Percentiles rank a stretch among this genome's conserved stretches.
Conservation (phyloP, 805 yeast genomes). For the Zygosaccharomyces bisporus region DNA sequence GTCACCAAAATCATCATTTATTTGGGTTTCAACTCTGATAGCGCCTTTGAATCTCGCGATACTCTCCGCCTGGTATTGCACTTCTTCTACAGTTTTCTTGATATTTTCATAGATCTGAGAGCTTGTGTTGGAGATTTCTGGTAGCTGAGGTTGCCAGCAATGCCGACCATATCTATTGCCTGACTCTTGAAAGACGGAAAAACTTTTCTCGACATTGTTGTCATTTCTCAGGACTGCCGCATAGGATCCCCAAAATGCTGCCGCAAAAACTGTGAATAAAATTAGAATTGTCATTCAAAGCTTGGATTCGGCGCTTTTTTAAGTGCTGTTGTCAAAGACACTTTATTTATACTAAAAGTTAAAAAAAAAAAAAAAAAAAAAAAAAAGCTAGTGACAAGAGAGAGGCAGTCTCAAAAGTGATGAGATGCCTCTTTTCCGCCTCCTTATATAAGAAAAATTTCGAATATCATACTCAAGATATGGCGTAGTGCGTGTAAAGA, state of each 20-base stretch:
- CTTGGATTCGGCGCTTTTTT: not conserved
- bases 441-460: slow-evolving; percentile 5
- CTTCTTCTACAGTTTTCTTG: slow-evolving; percentile 1
- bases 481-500: not conserved
- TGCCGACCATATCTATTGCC: not conserved
- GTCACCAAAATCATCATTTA: slow-evolving; percentile 8
- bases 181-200: not conserved
- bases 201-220: not conserved
- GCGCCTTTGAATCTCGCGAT: slow-evolving; percentile 5
- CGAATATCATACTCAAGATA: no score
- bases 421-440: slow-evolving; percentile 1
- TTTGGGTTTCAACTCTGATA: slow-evolving; percentile 6
- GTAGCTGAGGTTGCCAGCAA: slow-evolving; percentile 6
- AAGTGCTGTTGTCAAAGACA: no score
- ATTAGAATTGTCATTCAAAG: slow-evolving; percentile 1
- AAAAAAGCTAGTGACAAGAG: not conserved
- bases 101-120: slow-evolving; percentile 1
- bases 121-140: slow-evolving; percentile 4
- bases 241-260: slow-evolving; percentile 1
- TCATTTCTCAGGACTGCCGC: slow-evolving; percentile 1
- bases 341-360: not conserved
- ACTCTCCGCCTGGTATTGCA: slow-evolving; percentile 1
- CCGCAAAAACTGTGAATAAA: not conserved
- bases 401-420: not conserved
- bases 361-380: not conserved